A percentile compares a stretch with the other conserved stretches of the same genome.
Conservation (phyloP, 371 early-diverging fungal genomes). For the Mucor lusitanicus region DNA sequence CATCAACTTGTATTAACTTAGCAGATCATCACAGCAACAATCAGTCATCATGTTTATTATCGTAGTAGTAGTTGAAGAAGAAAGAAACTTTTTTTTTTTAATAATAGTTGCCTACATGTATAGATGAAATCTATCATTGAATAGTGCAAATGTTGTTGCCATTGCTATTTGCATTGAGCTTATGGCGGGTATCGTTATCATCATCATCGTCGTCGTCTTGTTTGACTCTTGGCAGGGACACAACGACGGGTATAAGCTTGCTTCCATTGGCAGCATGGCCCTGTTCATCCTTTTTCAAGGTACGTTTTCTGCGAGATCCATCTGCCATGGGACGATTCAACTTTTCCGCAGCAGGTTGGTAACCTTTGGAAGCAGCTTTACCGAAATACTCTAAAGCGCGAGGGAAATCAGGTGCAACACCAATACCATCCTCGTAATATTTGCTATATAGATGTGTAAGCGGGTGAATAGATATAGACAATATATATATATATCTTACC, state of each 20-base stretch:
- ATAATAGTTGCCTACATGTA: too few relatives aligned
- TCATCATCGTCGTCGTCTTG: slow-evolving; percentile 10
- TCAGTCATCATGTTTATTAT: not conserved
- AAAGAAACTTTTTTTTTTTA: too few relatives aligned
- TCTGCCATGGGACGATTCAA: slow-evolving; percentile 12
- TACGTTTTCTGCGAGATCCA: slow-evolving; percentile 1
- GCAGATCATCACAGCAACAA: too few relatives aligned
- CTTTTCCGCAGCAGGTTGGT: slow-evolving; percentile 23
- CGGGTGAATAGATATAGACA: slow-evolving; percentile 19
- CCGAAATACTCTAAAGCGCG: slow-evolving; percentile 30
- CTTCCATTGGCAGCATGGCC: not conserved
- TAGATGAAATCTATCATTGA: slow-evolving; percentile 1
- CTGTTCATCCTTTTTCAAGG: not conserved
- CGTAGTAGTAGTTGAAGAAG: too few relatives aligned
- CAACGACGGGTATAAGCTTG: not conserved
- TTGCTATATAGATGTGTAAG: slow-evolving; percentile 37
- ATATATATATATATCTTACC: slow-evolving; percentile 25
- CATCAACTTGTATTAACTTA: not conserved
- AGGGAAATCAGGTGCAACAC: slow-evolving; percentile 20
- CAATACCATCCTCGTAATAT: slow-evolving; percentile 34
- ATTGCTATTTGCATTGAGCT: not conserved
- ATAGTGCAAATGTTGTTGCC: slow-evolving; percentile 7
- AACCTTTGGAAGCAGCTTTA: slow-evolving; percentile 34
- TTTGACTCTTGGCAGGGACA: slow-evolving; percentile 2
- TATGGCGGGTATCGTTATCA: not conserved